Evolutionary conservation across 176 grass and related monocot genomes (phyloP).

Genomic region (Paspalum vaginatum): DNA sequence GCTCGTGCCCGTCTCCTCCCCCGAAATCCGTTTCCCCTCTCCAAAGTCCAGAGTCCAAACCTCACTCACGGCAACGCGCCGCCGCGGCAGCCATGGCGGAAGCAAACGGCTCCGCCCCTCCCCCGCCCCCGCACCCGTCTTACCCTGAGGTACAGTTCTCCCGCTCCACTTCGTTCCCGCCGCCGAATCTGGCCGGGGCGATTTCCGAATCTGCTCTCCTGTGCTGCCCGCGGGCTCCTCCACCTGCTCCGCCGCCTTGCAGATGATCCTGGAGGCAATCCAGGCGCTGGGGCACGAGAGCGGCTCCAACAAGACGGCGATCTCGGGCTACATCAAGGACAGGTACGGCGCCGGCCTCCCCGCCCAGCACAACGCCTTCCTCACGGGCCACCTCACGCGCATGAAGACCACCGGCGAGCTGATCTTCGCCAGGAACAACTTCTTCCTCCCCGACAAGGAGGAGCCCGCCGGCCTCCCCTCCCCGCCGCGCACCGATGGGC

Average conservation of each 20-base stretch:
- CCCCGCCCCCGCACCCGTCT: conserved; percentile 46
- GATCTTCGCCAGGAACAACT: conserved; percentile 55
- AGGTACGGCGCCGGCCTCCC: conserved; percentile 54
- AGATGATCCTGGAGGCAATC: conserved; percentile 86
- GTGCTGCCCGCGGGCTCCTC: neutral
- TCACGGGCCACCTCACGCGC: conserved; percentile 61
- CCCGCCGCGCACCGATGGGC: conserved; percentile 17
- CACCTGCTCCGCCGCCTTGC: neutral
- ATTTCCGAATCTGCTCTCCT: neutral
- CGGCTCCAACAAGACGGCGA: conserved; percentile 67
- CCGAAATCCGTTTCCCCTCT: too few species aligned
- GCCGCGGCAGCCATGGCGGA: conserved; percentile 52
- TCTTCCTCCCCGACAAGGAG: conserved; percentile 42
- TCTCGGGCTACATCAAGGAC: conserved; percentile 66
- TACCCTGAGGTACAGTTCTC: conserved; percentile 64
- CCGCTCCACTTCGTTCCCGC: neutral
- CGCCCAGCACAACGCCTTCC: conserved; percentile 43
- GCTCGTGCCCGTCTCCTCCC: conserved; percentile 21
- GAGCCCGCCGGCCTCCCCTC: conserved; percentile 11
- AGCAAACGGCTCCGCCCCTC: conserved; percentile 45
- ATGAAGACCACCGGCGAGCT: conserved; percentile 79
- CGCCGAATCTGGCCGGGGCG: neutral
- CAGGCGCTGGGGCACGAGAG: conserved; percentile 47
- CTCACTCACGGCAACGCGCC: neutral
- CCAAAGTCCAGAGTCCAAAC: too few species aligned